Conservation (phyloP, 2,329 filamentous ascomycete species). For the Pseudogymnoascus sp. region DNA sequence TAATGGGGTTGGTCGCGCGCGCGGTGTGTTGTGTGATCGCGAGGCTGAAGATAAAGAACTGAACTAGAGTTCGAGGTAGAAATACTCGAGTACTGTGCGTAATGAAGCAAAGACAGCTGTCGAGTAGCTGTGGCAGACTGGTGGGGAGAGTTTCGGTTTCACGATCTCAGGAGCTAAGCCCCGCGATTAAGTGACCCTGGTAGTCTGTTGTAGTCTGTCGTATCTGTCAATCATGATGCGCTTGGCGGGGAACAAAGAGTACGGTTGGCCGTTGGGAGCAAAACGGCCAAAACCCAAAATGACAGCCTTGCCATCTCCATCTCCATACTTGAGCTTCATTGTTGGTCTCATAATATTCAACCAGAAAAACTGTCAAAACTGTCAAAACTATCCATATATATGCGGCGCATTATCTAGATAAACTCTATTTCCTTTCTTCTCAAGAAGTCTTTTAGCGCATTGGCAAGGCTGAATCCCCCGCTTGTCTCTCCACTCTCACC, state of each 20-base stretch:
- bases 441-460: background rate
- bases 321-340: background rate
- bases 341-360: background rate
- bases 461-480: background rate
- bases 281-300: background rate
- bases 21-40: background rate
- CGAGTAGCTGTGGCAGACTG: background rate
- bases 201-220: background rate
- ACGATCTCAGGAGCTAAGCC: constrained; percentile 7
- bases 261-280: constrained; percentile 2
- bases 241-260: background rate
- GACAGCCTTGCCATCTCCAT: background rate
- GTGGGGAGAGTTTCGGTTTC: constrained; percentile 6
- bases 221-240: background rate
- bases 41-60: background rate
- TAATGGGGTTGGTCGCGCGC: background rate
- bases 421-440: background rate
- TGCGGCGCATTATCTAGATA: background rate
- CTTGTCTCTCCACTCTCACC: background rate
- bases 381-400: background rate
- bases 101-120: background rate
- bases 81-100: background rate
- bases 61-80: background rate
- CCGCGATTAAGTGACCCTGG: constrained; percentile 6
- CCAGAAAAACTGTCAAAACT: background rate